Percentiles rank a stretch among this genome's conserved stretches.
phyloP scores from a whole-genome alignment of 768 basidiomycete species.

The Lentinula sp. region DNA sequence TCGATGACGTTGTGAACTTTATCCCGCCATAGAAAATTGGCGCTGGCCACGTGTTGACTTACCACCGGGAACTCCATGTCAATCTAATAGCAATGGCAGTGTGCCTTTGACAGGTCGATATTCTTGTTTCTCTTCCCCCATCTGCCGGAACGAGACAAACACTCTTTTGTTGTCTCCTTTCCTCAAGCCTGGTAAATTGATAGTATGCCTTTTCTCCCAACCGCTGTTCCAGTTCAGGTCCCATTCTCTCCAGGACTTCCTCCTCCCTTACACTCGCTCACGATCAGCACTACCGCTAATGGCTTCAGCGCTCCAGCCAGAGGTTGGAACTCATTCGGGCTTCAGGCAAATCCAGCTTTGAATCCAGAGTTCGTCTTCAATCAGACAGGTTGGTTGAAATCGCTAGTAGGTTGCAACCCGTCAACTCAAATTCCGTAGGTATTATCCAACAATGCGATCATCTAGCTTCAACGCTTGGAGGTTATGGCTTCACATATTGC shows the following conservation, averaged over 20 bases:
- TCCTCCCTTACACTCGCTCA: conserved; percentile 5
- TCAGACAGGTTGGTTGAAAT: not conserved
- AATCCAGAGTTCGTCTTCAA: conserved; percentile 4
- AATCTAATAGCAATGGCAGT: not conserved
- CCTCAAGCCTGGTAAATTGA: not conserved
- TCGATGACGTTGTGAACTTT: no score
- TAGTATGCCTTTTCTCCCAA: not conserved
- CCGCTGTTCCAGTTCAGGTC: not conserved
- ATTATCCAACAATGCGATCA: conserved; percentile 5
- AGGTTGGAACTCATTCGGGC: conserved; percentile 9
- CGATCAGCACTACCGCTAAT: conserved; percentile 1
- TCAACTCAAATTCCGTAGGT: not conserved
- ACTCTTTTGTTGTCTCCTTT: no score
- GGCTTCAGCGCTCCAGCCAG: conserved; percentile 4
- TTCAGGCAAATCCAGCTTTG: conserved; percentile 3
- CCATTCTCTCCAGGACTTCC: not conserved
- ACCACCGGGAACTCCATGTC: not conserved
- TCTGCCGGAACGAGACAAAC: not conserved
- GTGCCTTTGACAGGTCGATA: not conserved
- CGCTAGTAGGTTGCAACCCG: not conserved
- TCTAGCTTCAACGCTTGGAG: conserved; percentile 5
- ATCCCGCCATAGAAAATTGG: no score
- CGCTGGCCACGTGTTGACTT: no score
- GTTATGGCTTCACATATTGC: conserved; percentile 5
- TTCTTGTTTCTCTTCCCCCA: not conserved